A percentile compares a stretch with the other conserved stretches of the same genome.
Conservation (phyloP, 1,284 basidiomycete species). For the Meira miltonrushii region DNA sequence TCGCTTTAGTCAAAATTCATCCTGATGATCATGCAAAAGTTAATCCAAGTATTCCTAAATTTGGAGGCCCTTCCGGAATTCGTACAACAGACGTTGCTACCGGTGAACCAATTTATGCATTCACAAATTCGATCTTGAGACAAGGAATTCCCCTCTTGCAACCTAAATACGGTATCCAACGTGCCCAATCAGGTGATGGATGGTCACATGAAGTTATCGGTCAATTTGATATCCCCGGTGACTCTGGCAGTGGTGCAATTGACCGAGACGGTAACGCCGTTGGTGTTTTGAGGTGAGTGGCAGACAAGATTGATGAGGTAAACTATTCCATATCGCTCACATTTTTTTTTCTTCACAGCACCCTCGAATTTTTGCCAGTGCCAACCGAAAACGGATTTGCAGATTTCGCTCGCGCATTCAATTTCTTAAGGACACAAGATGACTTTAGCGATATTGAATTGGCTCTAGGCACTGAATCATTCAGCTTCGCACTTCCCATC, state of each 20-base stretch:
- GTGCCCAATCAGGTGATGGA: slow-evolving; percentile 25
- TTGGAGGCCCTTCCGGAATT: slow-evolving; percentile 30
- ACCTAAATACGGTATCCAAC: slow-evolving; percentile 33
- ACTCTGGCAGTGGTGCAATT: slow-evolving; percentile 29
- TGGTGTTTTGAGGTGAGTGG: slow-evolving; percentile 18
- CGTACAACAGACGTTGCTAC: slow-evolving; percentile 16
- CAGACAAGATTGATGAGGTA: too few relatives aligned
- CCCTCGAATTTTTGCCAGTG: slow-evolving; percentile 28
- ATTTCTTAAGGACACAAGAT: slow-evolving; percentile 20
- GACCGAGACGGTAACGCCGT: slow-evolving; percentile 27
- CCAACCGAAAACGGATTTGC: slow-evolving; percentile 31
- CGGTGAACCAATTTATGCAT: slow-evolving; percentile 29
- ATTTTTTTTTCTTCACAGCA: slow-evolving; percentile 4
- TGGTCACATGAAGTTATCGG: slow-evolving; percentile 28
- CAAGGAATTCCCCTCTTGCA: slow-evolving; percentile 25
- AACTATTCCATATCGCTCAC: too few relatives aligned
- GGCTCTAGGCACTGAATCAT: slow-evolving; percentile 25
- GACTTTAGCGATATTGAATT: slow-evolving; percentile 31
- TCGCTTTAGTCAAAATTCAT: slow-evolving; percentile 31
- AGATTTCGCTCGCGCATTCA: slow-evolving; percentile 25
- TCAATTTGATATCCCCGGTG: slow-evolving; percentile 35
- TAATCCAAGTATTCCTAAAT: slow-evolving; percentile 32
- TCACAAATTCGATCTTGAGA: slow-evolving; percentile 37
- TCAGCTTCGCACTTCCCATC: slow-evolving; percentile 23
- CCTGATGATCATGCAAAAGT: slow-evolving; percentile 31